A percentile compares a stretch with the other conserved stretches of the same genome.
phyloP scores from a whole-genome alignment of 169 alveolate species.

The Babesia ovata region DNA sequence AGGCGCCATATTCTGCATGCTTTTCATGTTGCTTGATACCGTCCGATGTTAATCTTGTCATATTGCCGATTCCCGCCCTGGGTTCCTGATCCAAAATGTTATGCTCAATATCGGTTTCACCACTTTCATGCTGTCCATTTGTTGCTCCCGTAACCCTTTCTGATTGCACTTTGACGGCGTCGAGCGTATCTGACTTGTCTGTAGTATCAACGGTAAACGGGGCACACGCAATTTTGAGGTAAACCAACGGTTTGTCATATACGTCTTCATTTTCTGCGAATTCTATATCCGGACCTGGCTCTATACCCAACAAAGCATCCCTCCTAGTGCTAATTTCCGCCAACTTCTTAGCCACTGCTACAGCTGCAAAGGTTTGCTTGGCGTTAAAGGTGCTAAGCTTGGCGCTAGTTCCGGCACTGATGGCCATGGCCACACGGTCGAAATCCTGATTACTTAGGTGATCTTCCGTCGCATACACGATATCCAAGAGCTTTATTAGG shows the following conservation, averaged over 20 bases:
- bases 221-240: background rate
- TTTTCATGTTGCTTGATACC: too few relatives aligned
- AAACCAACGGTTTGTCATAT: background rate
- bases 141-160: too few relatives aligned
- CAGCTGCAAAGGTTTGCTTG: background rate
- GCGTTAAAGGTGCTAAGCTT: constrained; percentile 10
- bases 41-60: too few relatives aligned
- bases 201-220: background rate
- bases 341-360: background rate
- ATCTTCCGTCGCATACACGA: background rate
- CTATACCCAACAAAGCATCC: background rate
- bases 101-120: background rate
- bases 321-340: background rate
- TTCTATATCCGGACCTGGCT: background rate
- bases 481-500: constrained; percentile 19
- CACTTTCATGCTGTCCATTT: background rate
- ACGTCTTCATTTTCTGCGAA: background rate
- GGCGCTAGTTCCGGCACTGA: constrained; percentile 1
- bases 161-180: too few relatives aligned
- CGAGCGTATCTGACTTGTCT: too few relatives aligned
- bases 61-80: too few relatives aligned
- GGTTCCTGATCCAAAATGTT: background rate
- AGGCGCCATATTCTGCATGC: too few relatives aligned
- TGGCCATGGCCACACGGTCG: background rate
- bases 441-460: background rate